Evolutionary conservation across 2,329 filamentous ascomycete species (phyloP), one percentile per base, ranked within the genome.

Genomic region (Clonostachys sp.): DNA sequence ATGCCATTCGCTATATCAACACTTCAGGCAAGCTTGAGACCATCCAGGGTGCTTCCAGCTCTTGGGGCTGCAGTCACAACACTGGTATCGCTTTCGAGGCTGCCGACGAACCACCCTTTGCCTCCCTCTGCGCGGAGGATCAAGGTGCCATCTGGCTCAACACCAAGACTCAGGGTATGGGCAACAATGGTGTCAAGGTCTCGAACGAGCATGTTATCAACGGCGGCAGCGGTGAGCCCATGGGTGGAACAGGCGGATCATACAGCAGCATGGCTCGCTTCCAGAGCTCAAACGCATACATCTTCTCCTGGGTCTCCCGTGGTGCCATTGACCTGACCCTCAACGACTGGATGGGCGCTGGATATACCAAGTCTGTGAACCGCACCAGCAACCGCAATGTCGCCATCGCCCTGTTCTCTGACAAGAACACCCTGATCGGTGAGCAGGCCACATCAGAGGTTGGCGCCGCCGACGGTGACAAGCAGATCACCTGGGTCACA

Each of bases 91-190:
- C 78, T 6, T 75, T 84, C 46, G 81, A 83, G 58, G 78, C 74
- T 16, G 78, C 80, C 17, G 78, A 81, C 44, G 73, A 68, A 13
- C 66, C 74, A 16, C 81, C 81, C 5, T 84, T 79, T 50, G 77
- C 80, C 18, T 77, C 71, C 45, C 66, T 83, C 49, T 83, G 80
- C 54, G 74, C 80, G 16, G 80, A 83, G 54, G 81, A 84, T 52
- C 80, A 84, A 58, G 81, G 80, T 18, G 76, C 73, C 40, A 80
- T 84, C 62, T 84, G 80, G 80, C 67, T 84, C 44, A 84, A 84
- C 67, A 83, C 79, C 18, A 71, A 77, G 47, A 74, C 71, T 3
- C 76, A 78, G 55, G 73, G 73, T 24, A 84, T 84, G 81, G 56
- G 50, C 48, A 67, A 57, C 50, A 57, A 60, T 40, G 78, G 78